These are phyloP conservation scores for Thoreauomyces humboldtii DNA, from an alignment of 192 early-diverging fungal species.

Conservation along the genomic window DNA sequence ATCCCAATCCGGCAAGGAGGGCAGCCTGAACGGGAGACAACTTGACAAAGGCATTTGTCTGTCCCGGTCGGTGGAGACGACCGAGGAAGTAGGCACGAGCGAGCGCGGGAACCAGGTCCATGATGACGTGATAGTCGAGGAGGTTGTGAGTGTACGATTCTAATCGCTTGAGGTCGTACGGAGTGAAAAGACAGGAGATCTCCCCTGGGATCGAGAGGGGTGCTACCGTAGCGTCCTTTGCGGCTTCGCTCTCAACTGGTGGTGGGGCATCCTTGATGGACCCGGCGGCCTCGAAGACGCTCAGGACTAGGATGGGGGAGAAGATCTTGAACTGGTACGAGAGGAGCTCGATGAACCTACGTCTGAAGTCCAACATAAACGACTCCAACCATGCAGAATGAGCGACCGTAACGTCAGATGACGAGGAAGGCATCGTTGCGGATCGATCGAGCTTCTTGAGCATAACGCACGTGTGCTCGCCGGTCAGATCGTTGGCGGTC, in stretches of 20 bases:
- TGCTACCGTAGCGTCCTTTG: not conserved
- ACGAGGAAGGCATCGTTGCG: too few species aligned
- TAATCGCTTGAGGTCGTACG: constrained; percentile 92
- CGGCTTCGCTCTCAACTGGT: not conserved
- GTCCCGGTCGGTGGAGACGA: constrained; percentile 51
- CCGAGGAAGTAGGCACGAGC: constrained; percentile 77
- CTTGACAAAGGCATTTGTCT: constrained; percentile 48
- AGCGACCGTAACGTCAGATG: constrained; percentile 38
- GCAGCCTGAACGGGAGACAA: constrained; percentile 86
- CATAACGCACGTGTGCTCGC: constrained; percentile 98
- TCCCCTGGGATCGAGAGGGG: constrained; percentile 23
- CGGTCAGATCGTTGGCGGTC: constrained; percentile 94
- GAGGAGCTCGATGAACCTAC: constrained; percentile 83
- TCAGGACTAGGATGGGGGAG: constrained; percentile 73
- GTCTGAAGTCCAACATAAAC: constrained; percentile 90
- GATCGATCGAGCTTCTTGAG: constrained; percentile 67
- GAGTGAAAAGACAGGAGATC: constrained; percentile 54
- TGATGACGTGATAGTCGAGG: constrained; percentile 95
- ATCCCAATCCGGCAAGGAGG: constrained; percentile 80
- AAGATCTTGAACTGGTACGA: constrained; percentile 88
- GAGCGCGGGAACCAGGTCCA: constrained; percentile 86
- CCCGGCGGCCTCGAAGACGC: constrained; percentile 77
- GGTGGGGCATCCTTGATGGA: constrained; percentile 2
- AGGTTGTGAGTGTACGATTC: constrained; percentile 95
- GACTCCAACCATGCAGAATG: constrained; percentile 71